Evolutionary conservation across 192 early-diverging fungal species (phyloP), one percentile per base, ranked within the genome.

Genomic region (Phycomyces blakesleeanus): DNA sequence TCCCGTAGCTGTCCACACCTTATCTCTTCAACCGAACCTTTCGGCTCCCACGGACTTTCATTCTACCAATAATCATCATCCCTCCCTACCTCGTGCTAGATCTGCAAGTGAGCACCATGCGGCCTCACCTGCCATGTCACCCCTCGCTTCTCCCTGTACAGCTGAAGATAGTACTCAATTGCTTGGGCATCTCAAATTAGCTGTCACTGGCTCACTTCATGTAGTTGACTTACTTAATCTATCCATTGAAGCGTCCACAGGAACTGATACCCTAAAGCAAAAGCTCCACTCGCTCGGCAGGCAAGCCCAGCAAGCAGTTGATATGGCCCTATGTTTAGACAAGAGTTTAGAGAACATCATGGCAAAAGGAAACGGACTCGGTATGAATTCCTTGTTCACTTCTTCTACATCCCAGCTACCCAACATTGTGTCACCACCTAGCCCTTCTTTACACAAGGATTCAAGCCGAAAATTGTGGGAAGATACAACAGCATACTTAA

Each of bases 401-500:
- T 47, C 44, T 47, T 47, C 44, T 47, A n/a, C 44, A n/a, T 47
- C 44, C 18, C 18, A 34, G 29, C 7, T 34, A 7, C 29, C 29
- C 2, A 34, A 34, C 29, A 34, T 34, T 7, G 29, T 34, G 29
- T 34, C 29, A 34, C 29, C 29, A 34, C 29, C 29, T 34, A 34
- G 29, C 7, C 44, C 12, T 18, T 47, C 44, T 38, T 20, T 24
- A 22, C 38, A 40, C 22, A 21, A 44, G 8, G 62, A 68, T 20
- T 27, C 44, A 10, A 56, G 42, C 37, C 40, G 66, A 39, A 51
- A 56, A 22, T 24, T 73, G 38, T 73, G 60, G 63, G 65, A 73
- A 53, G 64, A 73, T 63, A 67, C 65, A 44, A 66, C 60, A 15
- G 49, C 51, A 15, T 73, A 58, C 67, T 52, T 73, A 40, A 62